A percentile compares a stretch with the other conserved stretches of the same genome.
Conservation (phyloP, 352 stramenopile species). For the Globisporangium abappressorium region DNA sequence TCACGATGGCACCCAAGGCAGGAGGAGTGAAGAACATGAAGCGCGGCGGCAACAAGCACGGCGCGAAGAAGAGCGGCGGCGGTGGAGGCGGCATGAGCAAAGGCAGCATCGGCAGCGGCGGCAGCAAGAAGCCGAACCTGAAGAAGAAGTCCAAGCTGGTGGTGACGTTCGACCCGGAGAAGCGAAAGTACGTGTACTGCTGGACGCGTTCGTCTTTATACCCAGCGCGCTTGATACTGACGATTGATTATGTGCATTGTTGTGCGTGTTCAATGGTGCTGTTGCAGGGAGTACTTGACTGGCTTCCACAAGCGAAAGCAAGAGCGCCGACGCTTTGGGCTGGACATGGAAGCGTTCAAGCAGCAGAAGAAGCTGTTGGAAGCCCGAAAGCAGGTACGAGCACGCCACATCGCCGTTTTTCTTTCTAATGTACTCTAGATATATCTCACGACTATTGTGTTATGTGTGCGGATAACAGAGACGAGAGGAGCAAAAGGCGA, state of each 20-base stretch:
- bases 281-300: conserved; percentile 72
- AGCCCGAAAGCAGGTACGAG: conserved; percentile 65
- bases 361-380: conserved; percentile 81
- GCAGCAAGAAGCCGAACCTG: conserved; percentile 30
- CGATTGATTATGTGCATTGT: not conserved
- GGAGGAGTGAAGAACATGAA: conserved; percentile 18
- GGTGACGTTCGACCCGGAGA: conserved; percentile 83
- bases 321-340: conserved; percentile 77
- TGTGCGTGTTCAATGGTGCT: not conserved
- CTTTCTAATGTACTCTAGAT: not conserved
- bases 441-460: not conserved
- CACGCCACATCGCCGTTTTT: not conserved
- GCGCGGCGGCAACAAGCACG: conserved; percentile 19
- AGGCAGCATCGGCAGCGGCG: conserved; percentile 19
- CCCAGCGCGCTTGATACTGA: not conserved
- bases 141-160: conserved; percentile 88
- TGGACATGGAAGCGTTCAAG: conserved; percentile 90
- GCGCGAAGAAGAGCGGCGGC: conserved; percentile 27
- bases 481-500: conserved; percentile 76
- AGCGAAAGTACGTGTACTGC: conserved; percentile 60
- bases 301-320: conserved; percentile 88
- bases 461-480: conserved; percentile 23
- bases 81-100: conserved; percentile 20
- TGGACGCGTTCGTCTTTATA: conserved; percentile 2
- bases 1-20: conserved; percentile 8